These are phyloP conservation scores for Aspergillus cristatus DNA, from an alignment of 495 filamentous ascomycete genomes.

Conservation along the genomic window DNA sequence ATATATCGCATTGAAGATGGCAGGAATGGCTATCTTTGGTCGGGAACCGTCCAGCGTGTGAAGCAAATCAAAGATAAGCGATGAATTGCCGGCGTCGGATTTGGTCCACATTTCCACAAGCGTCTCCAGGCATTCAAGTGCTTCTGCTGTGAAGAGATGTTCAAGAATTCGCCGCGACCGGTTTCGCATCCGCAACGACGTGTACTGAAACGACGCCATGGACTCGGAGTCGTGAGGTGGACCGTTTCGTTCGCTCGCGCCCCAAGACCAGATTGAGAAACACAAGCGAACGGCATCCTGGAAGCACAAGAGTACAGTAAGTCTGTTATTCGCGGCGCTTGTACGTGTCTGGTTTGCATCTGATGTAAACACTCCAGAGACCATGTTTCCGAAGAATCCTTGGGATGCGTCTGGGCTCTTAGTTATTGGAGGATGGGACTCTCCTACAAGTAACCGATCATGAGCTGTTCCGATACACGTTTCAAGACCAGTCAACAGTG, in stretches of 20 bases:
- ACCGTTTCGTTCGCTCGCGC: constrained; percentile 49
- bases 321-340: constrained; percentile 78
- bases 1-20: constrained; percentile 96
- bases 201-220: constrained; percentile 78
- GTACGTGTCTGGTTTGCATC: constrained; percentile 67
- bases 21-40: constrained; percentile 86
- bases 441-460: constrained; percentile 68
- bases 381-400: constrained; percentile 95
- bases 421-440: constrained; percentile 52
- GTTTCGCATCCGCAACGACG: constrained; percentile 80
- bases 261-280: constrained; percentile 95
- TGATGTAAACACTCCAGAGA: constrained; percentile 79
- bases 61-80: constrained; percentile 66
- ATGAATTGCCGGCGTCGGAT: constrained; percentile 28
- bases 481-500: constrained; percentile 80
- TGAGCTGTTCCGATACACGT: constrained; percentile 82
- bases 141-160: constrained; percentile 86
- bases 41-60: constrained; percentile 87
- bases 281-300: constrained; percentile 89
- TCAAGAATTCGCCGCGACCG: constrained; percentile 80
- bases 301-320: constrained; percentile 93
- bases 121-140: constrained; percentile 91
- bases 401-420: constrained; percentile 81
- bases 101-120: constrained; percentile 72
- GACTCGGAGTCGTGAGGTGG: constrained; percentile 55